A percentile compares a stretch with the other conserved stretches of the same genome.
phyloP scores from a whole-genome alignment of 2,329 filamentous ascomycete species.

The Chalara sp. region DNA sequence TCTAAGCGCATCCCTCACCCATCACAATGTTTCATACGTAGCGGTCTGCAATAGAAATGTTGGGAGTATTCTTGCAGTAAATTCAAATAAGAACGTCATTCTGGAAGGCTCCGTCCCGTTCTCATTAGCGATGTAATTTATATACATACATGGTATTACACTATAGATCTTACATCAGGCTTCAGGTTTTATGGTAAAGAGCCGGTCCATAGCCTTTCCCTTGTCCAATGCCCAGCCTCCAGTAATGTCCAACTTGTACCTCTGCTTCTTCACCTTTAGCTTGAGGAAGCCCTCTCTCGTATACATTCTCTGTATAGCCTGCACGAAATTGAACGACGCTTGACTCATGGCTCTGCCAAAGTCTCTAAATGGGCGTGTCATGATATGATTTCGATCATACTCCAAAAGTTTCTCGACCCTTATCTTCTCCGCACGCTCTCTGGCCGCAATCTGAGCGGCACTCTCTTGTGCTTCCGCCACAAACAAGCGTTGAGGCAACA shows the following conservation, averaged over 20 bases:
- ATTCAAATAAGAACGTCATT: no score
- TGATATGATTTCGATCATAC: constrained; percentile 47
- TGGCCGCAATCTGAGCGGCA: constrained; percentile 23
- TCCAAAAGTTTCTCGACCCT: constrained; percentile 25
- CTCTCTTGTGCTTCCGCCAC: constrained; percentile 23
- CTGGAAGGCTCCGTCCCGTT: no score
- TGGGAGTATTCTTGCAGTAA: no score
- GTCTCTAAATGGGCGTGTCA: constrained; percentile 52
- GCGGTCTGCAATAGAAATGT: no score
- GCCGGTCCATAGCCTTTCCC: constrained; percentile 50
- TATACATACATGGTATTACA: no score
- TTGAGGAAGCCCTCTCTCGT: constrained; percentile 50
- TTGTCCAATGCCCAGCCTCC: constrained; percentile 52
- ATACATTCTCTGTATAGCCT: constrained; percentile 42
- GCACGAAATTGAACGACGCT: constrained; percentile 35
- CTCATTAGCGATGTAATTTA: no score
- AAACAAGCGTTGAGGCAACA: constrained; percentile 11
- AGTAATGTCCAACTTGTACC: constrained; percentile 52
- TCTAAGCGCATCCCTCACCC: no score
- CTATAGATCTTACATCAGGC: not conserved
- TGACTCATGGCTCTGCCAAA: constrained; percentile 25
- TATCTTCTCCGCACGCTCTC: constrained; percentile 14
- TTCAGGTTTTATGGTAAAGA: constrained; percentile 33
- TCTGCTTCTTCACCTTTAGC: constrained; percentile 39
- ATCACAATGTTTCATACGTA: no score